These are phyloP conservation scores for Aspergillus nomiae DNA, from an alignment of 2,329 filamentous ascomycete species.

Conservation along the genomic window DNA sequence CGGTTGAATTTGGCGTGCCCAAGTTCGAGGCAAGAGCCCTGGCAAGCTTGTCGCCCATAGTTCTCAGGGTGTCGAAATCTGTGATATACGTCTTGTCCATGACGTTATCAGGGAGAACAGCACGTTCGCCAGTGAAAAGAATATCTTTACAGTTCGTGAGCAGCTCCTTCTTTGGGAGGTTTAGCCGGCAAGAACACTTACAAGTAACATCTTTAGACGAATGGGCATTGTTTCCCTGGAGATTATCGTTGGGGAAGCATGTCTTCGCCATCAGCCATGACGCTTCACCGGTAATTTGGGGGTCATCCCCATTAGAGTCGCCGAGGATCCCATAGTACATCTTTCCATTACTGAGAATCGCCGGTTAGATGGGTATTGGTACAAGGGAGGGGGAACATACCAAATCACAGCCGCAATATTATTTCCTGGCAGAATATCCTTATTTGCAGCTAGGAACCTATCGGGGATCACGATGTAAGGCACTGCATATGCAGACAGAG, in stretches of 20 bases:
- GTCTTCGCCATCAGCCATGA: slow-evolving; percentile 39
- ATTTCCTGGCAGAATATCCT: slow-evolving; percentile 25
- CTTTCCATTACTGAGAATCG: slow-evolving; percentile 25
- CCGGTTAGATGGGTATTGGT: neutral
- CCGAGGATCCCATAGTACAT: slow-evolving; percentile 39
- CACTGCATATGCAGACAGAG: slow-evolving; percentile 34
- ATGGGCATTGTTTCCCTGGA: slow-evolving; percentile 31
- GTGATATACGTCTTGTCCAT: slow-evolving; percentile 29
- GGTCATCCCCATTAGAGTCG: slow-evolving; percentile 31
- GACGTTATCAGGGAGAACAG: slow-evolving; percentile 27
- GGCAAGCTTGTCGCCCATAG: slow-evolving; percentile 30
- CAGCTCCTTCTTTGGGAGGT: neutral
- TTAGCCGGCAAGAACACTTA: slow-evolving; percentile 11
- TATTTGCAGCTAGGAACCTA: slow-evolving; percentile 24
- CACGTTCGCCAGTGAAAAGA: slow-evolving; percentile 28
- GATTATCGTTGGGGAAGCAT: slow-evolving; percentile 32
- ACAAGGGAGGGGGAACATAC: slow-evolving; percentile 11
- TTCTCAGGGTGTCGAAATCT: slow-evolving; percentile 28
- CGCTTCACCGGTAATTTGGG: slow-evolving; percentile 34
- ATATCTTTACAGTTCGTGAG: slow-evolving; percentile 24
- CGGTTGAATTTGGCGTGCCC: neutral
- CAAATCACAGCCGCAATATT: slow-evolving; percentile 35
- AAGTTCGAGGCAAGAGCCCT: slow-evolving; percentile 25
- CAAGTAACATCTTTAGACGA: slow-evolving; percentile 31
- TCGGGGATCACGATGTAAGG: slow-evolving; percentile 36